phyloP scores from a whole-genome alignment of 2,329 filamentous ascomycete species.

The Aspergillus costaricaensis region DNA sequence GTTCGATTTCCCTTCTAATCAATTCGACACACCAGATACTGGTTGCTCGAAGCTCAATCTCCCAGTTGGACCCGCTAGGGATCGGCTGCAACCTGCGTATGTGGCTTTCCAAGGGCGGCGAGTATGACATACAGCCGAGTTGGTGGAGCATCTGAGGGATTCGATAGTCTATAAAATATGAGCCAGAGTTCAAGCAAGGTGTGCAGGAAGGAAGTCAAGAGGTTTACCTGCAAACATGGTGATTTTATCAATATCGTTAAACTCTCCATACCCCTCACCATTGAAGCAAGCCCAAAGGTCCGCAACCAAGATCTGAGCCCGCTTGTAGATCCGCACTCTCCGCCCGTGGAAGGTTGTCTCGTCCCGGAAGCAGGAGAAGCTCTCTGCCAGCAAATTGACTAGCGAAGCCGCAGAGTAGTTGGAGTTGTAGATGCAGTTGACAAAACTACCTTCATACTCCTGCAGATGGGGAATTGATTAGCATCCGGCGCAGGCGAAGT shows the following conservation, averaged over 20 bases:
- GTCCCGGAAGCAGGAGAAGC: slow-evolving; percentile 86
- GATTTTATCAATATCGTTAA: slow-evolving; percentile 88
- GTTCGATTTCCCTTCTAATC: slow-evolving; percentile 76
- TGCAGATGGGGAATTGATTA: slow-evolving; percentile 37
- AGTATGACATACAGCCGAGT: slow-evolving; percentile 80
- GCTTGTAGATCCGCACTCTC: slow-evolving; percentile 81
- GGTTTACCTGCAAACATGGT: slow-evolving; percentile 84
- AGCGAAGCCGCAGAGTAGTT: slow-evolving; percentile 77
- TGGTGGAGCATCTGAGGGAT: slow-evolving; percentile 90
- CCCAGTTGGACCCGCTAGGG: slow-evolving; percentile 72
- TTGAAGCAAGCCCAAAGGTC: slow-evolving; percentile 97
- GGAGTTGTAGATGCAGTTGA: slow-evolving; percentile 72
- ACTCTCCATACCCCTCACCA: slow-evolving; percentile 74
- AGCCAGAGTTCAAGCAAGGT: no score
- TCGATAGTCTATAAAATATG: slow-evolving; percentile 69
- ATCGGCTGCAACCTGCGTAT: slow-evolving; percentile 68
- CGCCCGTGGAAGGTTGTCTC: slow-evolving; percentile 73
- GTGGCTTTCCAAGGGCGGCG: slow-evolving; percentile 71
- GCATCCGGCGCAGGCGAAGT: neutral
- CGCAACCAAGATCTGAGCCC: slow-evolving; percentile 93
- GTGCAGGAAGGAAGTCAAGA: neutral
- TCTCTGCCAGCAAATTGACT: slow-evolving; percentile 79
- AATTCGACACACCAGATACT: slow-evolving; percentile 97
- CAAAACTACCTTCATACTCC: slow-evolving; percentile 74
- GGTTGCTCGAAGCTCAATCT: slow-evolving; percentile 85